These are phyloP conservation scores for Fagus sylvatica DNA, from an alignment of 306 rosid species.

Conservation along the genomic window DNA sequence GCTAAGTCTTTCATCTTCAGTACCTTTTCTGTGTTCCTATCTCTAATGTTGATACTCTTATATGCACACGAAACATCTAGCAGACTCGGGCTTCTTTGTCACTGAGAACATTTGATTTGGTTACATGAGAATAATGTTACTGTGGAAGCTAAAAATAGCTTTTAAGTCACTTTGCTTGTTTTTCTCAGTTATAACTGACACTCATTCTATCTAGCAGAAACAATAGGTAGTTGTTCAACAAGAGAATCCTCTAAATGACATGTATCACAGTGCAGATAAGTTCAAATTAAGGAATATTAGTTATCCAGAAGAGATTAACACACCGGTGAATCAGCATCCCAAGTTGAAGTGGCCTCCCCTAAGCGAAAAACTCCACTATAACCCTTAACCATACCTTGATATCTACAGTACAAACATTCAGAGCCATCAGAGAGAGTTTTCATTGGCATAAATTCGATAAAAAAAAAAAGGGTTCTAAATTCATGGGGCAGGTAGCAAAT, in stretches of 20 bases:
- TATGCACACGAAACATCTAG: neutral
- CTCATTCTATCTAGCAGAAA: neutral
- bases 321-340: slow-evolving; percentile 98
- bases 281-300: neutral
- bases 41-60: neutral
- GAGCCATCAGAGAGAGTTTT: slow-evolving; percentile 17
- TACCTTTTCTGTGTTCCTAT: neutral
- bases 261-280: neutral
- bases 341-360: slow-evolving; percentile 99
- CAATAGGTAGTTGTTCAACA: neutral
- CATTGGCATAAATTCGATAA: slow-evolving; percentile 11
- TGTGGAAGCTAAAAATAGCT: neutral
- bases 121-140: neutral
- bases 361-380: slow-evolving; percentile 93
- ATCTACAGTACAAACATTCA: slow-evolving; percentile 49
- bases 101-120: neutral
- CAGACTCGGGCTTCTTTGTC: neutral
- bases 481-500: slow-evolving; percentile 6
- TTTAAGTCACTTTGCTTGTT: neutral
- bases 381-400: slow-evolving; percentile 93
- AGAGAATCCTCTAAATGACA: neutral
- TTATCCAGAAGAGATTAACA: slow-evolving; percentile 35
- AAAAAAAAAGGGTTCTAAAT: neutral
- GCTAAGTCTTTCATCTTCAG: neutral
- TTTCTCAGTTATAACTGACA: neutral